Base-by-base conservation (phyloP, 441 rosid genomes). In the Raphanus hybrid region DNA sequence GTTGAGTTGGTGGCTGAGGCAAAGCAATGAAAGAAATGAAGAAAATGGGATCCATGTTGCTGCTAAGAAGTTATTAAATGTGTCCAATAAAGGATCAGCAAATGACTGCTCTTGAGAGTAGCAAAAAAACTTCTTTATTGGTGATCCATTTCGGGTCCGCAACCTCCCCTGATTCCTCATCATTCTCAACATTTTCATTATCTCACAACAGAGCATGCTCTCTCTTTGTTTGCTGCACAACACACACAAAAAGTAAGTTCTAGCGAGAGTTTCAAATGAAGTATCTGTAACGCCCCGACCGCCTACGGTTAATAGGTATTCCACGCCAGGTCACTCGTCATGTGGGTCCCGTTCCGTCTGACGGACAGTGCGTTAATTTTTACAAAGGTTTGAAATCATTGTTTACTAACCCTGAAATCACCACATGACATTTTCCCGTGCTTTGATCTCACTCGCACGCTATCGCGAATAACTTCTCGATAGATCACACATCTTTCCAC, bases 1-100 rank as follows among this genome's bases (percentile, higher is more conserved):
- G 98, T 91, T n/a, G 97, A 87, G 68, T 92, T 92, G 79, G 98
- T 95, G 60, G 98, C 98, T 75, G 75, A n/a, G 99, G 98, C 77
- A 95, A 87, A 32, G 73, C 96, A 18, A 93, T 87, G 77, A 93
- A 95, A 8, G 99, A 93, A 81, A 95, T 93, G 84, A 95, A 91
- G 89, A 95, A 95, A 73, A 81, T 14, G 97, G 78, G 78, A 95
- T 91, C 75, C 92, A 81, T 3, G 99, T 93, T 10, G 98, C 97
- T 35, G 81, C 83, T 0, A 97, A 93, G 76, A 93, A 93, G 80
- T 91, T 86, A 78, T 90, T 91, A 3, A 91, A 94, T 1, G 89
- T 92, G 74, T 95, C 99, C 3, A 93, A 98, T 48, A 93, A 86
- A 35, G 98, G 98, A 84, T 95, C 99, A 8, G 99, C 97, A 80